phyloP scores from a whole-genome alignment of 2,329 filamentous ascomycete genomes.

The Colletotrichum echinochloae region DNA sequence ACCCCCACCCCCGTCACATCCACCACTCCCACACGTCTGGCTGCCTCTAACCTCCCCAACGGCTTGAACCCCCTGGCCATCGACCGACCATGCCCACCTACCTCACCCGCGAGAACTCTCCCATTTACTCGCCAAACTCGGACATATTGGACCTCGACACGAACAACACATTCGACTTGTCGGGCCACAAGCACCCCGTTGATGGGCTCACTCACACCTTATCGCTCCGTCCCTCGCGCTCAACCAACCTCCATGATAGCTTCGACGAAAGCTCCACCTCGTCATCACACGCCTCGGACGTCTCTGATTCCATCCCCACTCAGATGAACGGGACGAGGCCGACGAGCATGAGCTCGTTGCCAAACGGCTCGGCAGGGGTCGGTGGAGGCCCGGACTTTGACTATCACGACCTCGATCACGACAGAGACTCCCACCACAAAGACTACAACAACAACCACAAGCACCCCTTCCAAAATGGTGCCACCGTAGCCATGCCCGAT shows the following conservation, averaged over 20 bases:
- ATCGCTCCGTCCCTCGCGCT: slow-evolving; percentile 53
- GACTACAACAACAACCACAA: slow-evolving; percentile 49
- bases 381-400: slow-evolving; percentile 50
- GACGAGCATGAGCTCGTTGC: slow-evolving; percentile 70
- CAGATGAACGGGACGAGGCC: slow-evolving; percentile 54
- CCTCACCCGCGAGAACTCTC: slow-evolving; percentile 59
- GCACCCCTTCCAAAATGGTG: slow-evolving; percentile 45
- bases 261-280: slow-evolving; percentile 67
- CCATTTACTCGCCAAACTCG: slow-evolving; percentile 55
- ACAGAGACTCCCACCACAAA: slow-evolving; percentile 43
- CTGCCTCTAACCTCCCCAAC: slow-evolving; percentile 25
- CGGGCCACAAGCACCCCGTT: slow-evolving; percentile 47
- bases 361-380: slow-evolving; percentile 59
- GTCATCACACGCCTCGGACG: slow-evolving; percentile 65
- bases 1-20: slow-evolving; percentile 29
- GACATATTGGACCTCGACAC: slow-evolving; percentile 60
- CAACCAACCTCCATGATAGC: slow-evolving; percentile 62
- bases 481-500: slow-evolving; percentile 46
- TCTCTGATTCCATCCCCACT: slow-evolving; percentile 58
- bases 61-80: slow-evolving; percentile 30
- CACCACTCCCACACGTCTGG: slow-evolving; percentile 11
- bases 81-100: slow-evolving; percentile 64
- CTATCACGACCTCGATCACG: slow-evolving; percentile 43
- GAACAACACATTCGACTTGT: slow-evolving; percentile 52
- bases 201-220: slow-evolving; percentile 49